Percentiles rank a stretch among this genome's conserved stretches.
These are phyloP conservation scores for Gossypium arboreum DNA, from an alignment of 345 rosid species.

Conservation along the genomic window DNA sequence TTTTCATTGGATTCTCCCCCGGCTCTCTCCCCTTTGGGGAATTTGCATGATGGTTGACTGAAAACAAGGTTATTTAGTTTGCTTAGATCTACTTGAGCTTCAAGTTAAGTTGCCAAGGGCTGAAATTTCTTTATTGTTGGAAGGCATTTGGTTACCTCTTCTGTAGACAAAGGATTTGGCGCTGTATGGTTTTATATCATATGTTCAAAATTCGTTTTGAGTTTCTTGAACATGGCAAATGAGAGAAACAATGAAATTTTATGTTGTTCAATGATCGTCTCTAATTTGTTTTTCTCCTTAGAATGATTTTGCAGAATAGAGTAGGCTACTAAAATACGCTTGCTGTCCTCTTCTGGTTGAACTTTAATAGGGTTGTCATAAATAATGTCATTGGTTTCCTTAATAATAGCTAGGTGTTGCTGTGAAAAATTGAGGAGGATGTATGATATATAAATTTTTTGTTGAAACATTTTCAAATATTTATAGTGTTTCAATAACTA, in stretches of 20 bases:
- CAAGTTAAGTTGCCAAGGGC: constrained; percentile 4
- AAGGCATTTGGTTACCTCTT: not conserved
- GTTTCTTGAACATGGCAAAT: not conserved
- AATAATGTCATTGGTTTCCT: not conserved
- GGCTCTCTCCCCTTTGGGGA: not conserved
- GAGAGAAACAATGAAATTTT: not conserved
- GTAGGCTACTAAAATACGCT: not conserved
- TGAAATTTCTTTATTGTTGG: not conserved
- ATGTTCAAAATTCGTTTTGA: not conserved
- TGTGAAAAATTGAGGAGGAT: not conserved
- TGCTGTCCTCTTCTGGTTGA: not conserved
- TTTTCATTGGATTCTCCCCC: not conserved
- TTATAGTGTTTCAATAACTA: too few species aligned
- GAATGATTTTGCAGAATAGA: not conserved
- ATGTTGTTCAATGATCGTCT: not conserved
- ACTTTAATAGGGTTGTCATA: not conserved
- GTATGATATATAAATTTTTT: not conserved
- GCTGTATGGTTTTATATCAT: not conserved
- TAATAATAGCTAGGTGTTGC: not conserved
- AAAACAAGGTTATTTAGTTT: not conserved
- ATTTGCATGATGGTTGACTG: constrained; percentile 2
- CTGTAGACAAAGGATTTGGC: not conserved
- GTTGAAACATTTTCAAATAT: too few species aligned
- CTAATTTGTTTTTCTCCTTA: not conserved
- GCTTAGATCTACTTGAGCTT: not conserved